These are phyloP conservation scores for Choiromyces venosus DNA, from an alignment of 495 filamentous ascomycete genomes.

Conservation along the genomic window DNA sequence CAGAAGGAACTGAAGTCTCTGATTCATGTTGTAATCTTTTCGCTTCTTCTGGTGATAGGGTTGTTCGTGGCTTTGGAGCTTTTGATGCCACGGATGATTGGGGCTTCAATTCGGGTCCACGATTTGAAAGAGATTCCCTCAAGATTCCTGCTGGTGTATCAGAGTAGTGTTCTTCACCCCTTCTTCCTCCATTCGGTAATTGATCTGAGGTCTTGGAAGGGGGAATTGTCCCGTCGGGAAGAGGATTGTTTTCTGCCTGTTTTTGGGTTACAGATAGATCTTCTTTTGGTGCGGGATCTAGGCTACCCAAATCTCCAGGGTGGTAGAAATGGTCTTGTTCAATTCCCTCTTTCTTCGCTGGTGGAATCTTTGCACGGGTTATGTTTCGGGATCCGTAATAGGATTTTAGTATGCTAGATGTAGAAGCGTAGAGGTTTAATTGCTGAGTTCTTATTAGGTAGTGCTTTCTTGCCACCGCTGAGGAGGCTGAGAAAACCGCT, in stretches of 20 bases:
- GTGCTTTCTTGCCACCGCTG: slow-evolving; percentile 72
- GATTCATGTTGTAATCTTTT: slow-evolving; percentile 50
- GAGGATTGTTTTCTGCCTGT: slow-evolving; percentile 43
- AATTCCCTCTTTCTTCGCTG: slow-evolving; percentile 40
- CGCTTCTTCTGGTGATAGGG: slow-evolving; percentile 44
- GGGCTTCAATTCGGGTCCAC: slow-evolving; percentile 35
- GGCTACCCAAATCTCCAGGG: slow-evolving; percentile 41
- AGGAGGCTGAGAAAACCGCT: slow-evolving; percentile 70
- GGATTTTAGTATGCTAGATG: slow-evolving; percentile 67
- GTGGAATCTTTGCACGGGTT: slow-evolving; percentile 11
- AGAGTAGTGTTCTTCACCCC: slow-evolving; percentile 33
- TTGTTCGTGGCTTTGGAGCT: slow-evolving; percentile 27
- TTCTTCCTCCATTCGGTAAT: slow-evolving; percentile 6
- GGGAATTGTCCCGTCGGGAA: slow-evolving; percentile 49
- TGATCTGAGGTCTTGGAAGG: slow-evolving; percentile 25
- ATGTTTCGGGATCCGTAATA: slow-evolving; percentile 28
- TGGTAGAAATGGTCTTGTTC: slow-evolving; percentile 49
- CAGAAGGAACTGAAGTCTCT: slow-evolving; percentile 55
- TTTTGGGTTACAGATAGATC: slow-evolving; percentile 47
- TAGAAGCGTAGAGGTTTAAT: slow-evolving; percentile 68
- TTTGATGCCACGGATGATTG: slow-evolving; percentile 41
- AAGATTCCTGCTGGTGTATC: slow-evolving; percentile 27
- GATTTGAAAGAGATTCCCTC: slow-evolving; percentile 31
- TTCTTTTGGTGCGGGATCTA: slow-evolving; percentile 29
- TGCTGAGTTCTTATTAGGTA: slow-evolving; percentile 68